Percentiles rank a stretch among this genome's conserved stretches.
phyloP scores from a whole-genome alignment of 2,329 filamentous ascomycete genomes.

The Amphichorda felina region DNA sequence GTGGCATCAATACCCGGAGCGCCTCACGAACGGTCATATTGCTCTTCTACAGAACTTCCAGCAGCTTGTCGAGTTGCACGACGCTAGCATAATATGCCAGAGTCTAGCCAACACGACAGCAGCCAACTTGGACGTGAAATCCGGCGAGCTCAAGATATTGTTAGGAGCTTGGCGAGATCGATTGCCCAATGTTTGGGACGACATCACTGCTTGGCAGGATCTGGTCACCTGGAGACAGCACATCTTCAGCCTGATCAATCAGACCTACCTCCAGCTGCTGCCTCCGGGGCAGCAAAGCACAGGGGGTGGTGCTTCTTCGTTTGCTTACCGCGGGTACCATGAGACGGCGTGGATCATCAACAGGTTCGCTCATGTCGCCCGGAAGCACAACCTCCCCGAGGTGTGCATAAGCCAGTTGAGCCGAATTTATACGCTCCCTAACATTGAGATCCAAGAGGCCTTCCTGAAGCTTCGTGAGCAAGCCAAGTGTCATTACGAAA shows the following conservation, averaged over 20 bases:
- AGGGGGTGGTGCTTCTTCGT: conserved; percentile 72
- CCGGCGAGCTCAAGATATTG: conserved; percentile 86
- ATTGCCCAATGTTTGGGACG: conserved; percentile 95
- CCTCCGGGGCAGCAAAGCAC: conserved; percentile 65
- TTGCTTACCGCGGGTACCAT: conserved; percentile 93
- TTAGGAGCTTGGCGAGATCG: conserved; percentile 92
- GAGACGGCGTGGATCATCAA: conserved; percentile 99
- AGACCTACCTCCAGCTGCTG: conserved; percentile 76
- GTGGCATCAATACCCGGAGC: conserved; percentile 94
- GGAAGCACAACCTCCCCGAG: conserved; percentile 92
- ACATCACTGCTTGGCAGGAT: conserved; percentile 99
- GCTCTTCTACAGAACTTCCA: conserved; percentile 96
- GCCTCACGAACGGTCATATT: conserved; percentile 89
- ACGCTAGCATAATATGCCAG: conserved; percentile 91
- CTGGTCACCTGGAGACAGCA: conserved; percentile 99
- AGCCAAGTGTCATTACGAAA: conserved; percentile 97
- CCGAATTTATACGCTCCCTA: conserved; percentile 95
- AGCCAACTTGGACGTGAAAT: conserved; percentile 83
- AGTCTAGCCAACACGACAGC: conserved; percentile 79
- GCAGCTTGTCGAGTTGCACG: conserved; percentile 90
- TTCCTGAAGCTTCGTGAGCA: conserved; percentile 98
- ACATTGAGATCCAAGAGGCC: conserved; percentile 98
- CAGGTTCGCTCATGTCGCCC: conserved; percentile 90
- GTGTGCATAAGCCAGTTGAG: conserved; percentile 96
- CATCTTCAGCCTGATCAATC: conserved; percentile 95